Conservation (phyloP, 257 asterid genomes). For the Petrea volubilis region DNA sequence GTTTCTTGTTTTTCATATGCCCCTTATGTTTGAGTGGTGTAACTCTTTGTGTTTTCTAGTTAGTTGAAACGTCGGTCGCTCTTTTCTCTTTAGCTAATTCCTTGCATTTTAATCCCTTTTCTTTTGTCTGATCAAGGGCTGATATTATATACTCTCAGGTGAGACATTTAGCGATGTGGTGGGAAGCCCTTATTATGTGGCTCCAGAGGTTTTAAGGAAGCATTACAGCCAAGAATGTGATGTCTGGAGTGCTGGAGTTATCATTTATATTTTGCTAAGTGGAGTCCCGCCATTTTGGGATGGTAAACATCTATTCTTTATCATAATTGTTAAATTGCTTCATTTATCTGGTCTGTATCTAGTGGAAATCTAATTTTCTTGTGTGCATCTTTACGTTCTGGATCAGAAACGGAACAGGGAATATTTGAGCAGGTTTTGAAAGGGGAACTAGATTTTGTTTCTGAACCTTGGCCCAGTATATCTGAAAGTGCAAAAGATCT, state of each 20-base stretch:
- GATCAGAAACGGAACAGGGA: conserved; percentile 67
- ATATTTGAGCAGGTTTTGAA: conserved; percentile 70
- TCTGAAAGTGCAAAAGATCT: conserved; percentile 73
- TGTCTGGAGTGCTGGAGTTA: conserved; percentile 78
- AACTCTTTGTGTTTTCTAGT: not conserved
- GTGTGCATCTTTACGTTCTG: conserved; percentile 16
- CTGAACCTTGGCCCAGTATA: conserved; percentile 76
- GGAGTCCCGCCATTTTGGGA: conserved; percentile 81
- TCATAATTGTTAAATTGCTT: not conserved
- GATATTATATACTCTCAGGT: conserved; percentile 35
- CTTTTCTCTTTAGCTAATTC: not conserved
- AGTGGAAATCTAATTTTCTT: conserved; percentile 10
- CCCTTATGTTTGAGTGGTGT: not conserved
- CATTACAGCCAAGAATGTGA: conserved; percentile 65
- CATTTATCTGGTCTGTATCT: not conserved
- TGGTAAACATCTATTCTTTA: conserved; percentile 32
- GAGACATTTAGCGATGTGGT: conserved; percentile 57
- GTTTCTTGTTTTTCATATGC: not conserved
- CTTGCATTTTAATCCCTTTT: not conserved
- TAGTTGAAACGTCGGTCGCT: not conserved
- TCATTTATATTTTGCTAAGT: conserved; percentile 58
- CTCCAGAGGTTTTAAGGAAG: conserved; percentile 63
- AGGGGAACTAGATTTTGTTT: conserved; percentile 67
- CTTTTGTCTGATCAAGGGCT: conserved; percentile 22
- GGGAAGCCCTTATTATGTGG: conserved; percentile 77